Conservation (phyloP, 306 rosid species). For the Cucurbita pepo region DNA sequence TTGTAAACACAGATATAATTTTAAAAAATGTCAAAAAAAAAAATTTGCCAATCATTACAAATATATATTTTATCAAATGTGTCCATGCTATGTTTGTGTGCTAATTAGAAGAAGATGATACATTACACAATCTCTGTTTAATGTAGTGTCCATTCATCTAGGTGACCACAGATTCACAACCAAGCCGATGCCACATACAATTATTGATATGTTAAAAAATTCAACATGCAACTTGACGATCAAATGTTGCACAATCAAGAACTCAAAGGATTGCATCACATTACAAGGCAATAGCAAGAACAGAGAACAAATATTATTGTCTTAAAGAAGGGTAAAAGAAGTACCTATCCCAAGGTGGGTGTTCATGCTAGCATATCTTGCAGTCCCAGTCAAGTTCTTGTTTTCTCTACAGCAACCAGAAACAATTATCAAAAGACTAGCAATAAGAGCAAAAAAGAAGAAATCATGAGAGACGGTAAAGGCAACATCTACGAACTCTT, state of each 20-base stretch:
- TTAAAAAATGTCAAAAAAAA: background rate
- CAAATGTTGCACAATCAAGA: background rate
- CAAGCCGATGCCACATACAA: background rate
- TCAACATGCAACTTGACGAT: background rate
- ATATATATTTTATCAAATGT: background rate
- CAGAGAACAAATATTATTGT: background rate
- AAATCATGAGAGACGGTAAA: background rate
- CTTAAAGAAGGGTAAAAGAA: background rate
- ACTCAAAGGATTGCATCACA: background rate
- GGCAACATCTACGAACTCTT: slow-evolving; percentile 6
- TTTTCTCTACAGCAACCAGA: slow-evolving; percentile 56
- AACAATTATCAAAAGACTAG: background rate
- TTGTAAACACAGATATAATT: background rate
- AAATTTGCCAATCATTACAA: background rate
- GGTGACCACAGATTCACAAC: background rate
- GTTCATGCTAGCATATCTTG: slow-evolving; percentile 96
- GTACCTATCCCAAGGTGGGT: slow-evolving; percentile 92
- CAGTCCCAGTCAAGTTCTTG: slow-evolving; percentile 94
- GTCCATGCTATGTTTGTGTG: background rate
- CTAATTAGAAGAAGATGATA: background rate
- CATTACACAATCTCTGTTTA: background rate
- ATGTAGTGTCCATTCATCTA: background rate
- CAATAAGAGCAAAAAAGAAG: background rate
- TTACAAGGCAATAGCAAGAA: background rate
- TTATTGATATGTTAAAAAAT: background rate